A percentile compares a stretch with the other conserved stretches of the same genome.
These are phyloP conservation scores for Collariella sp. DNA, from an alignment of 495 filamentous ascomycete genomes.

Conservation along the genomic window DNA sequence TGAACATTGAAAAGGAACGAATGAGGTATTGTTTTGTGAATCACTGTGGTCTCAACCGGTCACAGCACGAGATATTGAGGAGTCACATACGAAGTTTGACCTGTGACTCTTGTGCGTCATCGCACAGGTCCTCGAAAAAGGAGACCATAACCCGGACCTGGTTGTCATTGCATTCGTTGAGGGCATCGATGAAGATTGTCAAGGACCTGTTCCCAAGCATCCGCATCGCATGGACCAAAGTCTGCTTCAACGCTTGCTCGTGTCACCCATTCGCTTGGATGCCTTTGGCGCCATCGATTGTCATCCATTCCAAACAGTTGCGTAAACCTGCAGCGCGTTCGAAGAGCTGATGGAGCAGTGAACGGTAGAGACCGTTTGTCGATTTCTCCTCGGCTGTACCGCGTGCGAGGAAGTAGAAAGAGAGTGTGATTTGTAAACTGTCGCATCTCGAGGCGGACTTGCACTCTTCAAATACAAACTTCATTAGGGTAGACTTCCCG, in stretches of 20 bases:
- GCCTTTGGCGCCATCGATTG: slow-evolving; percentile 4
- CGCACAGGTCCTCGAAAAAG: slow-evolving; percentile 28
- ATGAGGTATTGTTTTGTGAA: too few relatives aligned
- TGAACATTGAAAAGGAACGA: too few relatives aligned
- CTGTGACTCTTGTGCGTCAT: neutral
- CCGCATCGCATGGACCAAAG: neutral
- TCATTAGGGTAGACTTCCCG: slow-evolving; percentile 50
- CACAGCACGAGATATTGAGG: too few relatives aligned
- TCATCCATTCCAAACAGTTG: slow-evolving; percentile 10
- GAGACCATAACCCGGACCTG: slow-evolving; percentile 27
- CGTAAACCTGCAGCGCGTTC: neutral
- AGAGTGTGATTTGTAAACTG: slow-evolving; percentile 21
- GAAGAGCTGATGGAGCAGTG: slow-evolving; percentile 28
- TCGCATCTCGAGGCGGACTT: neutral
- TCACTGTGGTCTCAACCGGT: too few relatives aligned
- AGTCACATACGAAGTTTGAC: neutral
- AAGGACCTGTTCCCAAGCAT: slow-evolving; percentile 6
- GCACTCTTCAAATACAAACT: slow-evolving; percentile 28
- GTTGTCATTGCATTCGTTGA: slow-evolving; percentile 32
- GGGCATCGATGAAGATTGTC: slow-evolving; percentile 31
- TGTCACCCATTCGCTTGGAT: slow-evolving; percentile 11
- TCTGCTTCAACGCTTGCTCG: slow-evolving; percentile 10
- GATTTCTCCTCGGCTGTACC: slow-evolving; percentile 40
- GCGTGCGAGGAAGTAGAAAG: slow-evolving; percentile 47
- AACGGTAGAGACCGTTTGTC: slow-evolving; percentile 41